Conservation (phyloP, 371 early-diverging fungal species). For the Mortierella sp. region DNA sequence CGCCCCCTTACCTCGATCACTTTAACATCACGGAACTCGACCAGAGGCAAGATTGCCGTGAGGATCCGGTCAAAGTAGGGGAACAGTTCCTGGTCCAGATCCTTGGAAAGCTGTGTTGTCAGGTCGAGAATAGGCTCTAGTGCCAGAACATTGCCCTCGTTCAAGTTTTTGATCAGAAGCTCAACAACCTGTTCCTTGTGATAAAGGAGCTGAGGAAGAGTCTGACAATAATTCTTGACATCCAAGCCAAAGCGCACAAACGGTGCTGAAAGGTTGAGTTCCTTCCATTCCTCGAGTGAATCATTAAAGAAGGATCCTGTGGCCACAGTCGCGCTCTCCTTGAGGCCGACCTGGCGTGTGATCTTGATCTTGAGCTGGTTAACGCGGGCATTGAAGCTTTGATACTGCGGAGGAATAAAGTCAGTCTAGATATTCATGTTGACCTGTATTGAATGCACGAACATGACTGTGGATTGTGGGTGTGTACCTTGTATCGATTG, state of each 20-base stretch:
- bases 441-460: no score
- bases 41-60: constrained; percentile 68
- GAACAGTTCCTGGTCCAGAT: constrained; percentile 92
- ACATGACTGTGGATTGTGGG: neutral
- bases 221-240: constrained; percentile 72
- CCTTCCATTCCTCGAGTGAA: constrained; percentile 81
- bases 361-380: constrained; percentile 85
- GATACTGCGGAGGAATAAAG: constrained; percentile 63
- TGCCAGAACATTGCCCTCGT: constrained; percentile 69
- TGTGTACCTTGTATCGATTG: constrained; percentile 75
- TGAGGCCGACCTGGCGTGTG: constrained; percentile 64
- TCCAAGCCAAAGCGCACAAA: constrained; percentile 78
- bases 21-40: constrained; percentile 74
- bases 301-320: constrained; percentile 88
- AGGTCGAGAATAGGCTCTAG: constrained; percentile 79
- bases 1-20: constrained; percentile 75
- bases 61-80: constrained; percentile 80
- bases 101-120: constrained; percentile 84
- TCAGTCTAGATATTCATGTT: no score
- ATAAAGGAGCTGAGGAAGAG: constrained; percentile 87
- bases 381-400: constrained; percentile 84
- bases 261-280: constrained; percentile 87
- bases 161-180: constrained; percentile 72
- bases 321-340: constrained; percentile 52
- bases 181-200: constrained; percentile 86